These are phyloP conservation scores for Tuber microsphaerosporum DNA, from an alignment of 495 filamentous ascomycete genomes.

Conservation along the genomic window DNA sequence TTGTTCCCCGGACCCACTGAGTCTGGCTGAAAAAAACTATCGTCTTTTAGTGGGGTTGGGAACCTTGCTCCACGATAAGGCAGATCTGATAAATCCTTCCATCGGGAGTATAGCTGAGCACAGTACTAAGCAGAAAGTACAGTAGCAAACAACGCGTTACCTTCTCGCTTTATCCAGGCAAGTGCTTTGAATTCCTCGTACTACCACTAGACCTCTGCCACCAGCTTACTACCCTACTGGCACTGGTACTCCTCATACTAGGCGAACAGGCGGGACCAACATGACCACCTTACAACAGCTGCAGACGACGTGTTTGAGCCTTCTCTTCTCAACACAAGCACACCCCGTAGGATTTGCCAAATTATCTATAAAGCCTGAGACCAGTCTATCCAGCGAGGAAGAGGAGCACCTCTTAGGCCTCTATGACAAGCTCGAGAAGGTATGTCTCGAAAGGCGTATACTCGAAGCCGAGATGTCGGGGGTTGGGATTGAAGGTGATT, in stretches of 20 bases:
- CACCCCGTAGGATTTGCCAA: conserved; percentile 36
- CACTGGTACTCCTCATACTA: neutral
- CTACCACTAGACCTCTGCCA: neutral
- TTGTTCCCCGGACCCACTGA: neutral
- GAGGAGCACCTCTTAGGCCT: conserved; percentile 32
- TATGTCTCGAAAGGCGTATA: conserved; percentile 30
- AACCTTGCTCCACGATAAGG: neutral
- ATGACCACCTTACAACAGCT: conserved; percentile 37
- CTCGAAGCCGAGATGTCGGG: conserved; percentile 25
- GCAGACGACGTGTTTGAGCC: conserved; percentile 30
- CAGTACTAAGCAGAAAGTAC: neutral
- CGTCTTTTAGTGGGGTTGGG: neutral
- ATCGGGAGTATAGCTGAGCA: neutral
- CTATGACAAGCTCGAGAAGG: conserved; percentile 33
- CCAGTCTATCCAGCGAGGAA: conserved; percentile 21
- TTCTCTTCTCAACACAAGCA: conserved; percentile 38
- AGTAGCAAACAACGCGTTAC: neutral
- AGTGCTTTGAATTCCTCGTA: neutral
- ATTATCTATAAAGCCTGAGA: conserved; percentile 18
- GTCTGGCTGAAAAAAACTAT: neutral
- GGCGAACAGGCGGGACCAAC: neutral
- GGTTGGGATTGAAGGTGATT: conserved; percentile 19
- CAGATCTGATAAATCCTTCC: neutral
- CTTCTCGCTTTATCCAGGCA: neutral
- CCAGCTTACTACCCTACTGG: neutral